These are phyloP conservation scores for Fusarium brevicatenulatum DNA, from an alignment of 2,329 filamentous ascomycete species.

Conservation along the genomic window DNA sequence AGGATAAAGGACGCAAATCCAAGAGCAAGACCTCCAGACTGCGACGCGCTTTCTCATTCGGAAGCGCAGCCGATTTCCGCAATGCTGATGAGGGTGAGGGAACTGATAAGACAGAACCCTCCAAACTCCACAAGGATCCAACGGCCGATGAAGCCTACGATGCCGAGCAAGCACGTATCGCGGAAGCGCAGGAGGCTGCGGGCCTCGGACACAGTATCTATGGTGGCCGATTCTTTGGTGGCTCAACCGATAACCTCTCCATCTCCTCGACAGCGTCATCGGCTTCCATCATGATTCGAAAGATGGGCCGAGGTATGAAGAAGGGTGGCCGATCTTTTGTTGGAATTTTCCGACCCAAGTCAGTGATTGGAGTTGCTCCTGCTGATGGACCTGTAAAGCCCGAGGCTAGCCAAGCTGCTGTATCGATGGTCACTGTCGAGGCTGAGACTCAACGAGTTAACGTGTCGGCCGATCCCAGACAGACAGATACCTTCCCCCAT, in stretches of 20 bases:
- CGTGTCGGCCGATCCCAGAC: constrained; percentile 74
- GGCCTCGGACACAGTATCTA: constrained; percentile 96
- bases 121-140: constrained; percentile 74
- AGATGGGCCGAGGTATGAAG: constrained; percentile 99
- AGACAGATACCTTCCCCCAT: constrained; percentile 79
- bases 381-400: constrained; percentile 71
- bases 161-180: constrained; percentile 90
- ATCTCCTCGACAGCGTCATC: constrained; percentile 91
- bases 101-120: constrained; percentile 48
- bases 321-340: constrained; percentile 90
- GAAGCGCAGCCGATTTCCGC: constrained; percentile 89
- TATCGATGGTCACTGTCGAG: constrained; percentile 96
- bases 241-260: constrained; percentile 94
- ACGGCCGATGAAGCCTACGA: constrained; percentile 74
- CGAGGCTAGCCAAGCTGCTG: constrained; percentile 79
- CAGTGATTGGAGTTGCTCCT: constrained; percentile 79
- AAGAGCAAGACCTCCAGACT: constrained; percentile 89
- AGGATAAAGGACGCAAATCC: constrained; percentile 78
- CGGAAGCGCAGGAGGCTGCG: constrained; percentile 88
- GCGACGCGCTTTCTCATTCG: constrained; percentile 94
- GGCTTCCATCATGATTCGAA: constrained; percentile 92
- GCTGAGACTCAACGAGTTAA: constrained; percentile 88
- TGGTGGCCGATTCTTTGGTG: constrained; percentile 84
- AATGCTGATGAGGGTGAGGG: constrained; percentile 70
- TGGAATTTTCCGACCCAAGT: constrained; percentile 94